Evolutionary conservation across 441 rosid genomes (phyloP).

Genomic region (Adansonia madagascariensis): DNA sequence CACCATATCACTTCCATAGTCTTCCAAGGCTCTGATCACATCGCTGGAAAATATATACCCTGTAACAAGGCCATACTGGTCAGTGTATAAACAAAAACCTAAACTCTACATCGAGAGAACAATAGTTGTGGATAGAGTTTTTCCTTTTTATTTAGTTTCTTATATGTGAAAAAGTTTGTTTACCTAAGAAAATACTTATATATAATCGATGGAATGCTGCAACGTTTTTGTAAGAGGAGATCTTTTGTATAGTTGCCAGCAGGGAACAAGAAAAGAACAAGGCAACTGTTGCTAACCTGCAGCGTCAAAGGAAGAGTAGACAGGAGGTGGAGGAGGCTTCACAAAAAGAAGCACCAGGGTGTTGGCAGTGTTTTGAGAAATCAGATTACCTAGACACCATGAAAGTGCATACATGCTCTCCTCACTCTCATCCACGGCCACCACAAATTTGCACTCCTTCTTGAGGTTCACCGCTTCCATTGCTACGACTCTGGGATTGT

Average conservation of each 20-base stretch:
- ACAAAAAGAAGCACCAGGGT: conserved; percentile 75
- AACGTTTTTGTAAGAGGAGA: neutral
- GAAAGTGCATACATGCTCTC: conserved; percentile 92
- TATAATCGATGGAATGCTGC: neutral
- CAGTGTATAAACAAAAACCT: neutral
- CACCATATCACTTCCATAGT: conserved; percentile 55
- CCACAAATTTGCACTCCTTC: conserved; percentile 56
- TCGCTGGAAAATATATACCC: conserved; percentile 61
- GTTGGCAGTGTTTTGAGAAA: conserved; percentile 39
- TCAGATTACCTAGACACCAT: conserved; percentile 74
- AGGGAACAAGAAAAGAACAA: neutral
- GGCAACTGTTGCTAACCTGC: conserved; percentile 47
- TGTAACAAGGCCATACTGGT: conserved; percentile 25
- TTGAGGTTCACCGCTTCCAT: conserved; percentile 41
- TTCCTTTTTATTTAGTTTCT: no score
- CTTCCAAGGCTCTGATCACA: conserved; percentile 48
- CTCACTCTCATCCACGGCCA: conserved; percentile 83
- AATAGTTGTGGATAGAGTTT: neutral
- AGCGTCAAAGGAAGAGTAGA: conserved; percentile 63
- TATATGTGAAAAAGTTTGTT: no score
- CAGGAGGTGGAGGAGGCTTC: conserved; percentile 64
- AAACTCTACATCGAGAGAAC: neutral
- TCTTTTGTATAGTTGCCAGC: neutral
- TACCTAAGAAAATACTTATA: neutral
- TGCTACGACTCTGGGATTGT: neutral